Base-by-base conservation (phyloP, 768 basidiomycete species). In the Sporobolomyces pararoseus region DNA sequence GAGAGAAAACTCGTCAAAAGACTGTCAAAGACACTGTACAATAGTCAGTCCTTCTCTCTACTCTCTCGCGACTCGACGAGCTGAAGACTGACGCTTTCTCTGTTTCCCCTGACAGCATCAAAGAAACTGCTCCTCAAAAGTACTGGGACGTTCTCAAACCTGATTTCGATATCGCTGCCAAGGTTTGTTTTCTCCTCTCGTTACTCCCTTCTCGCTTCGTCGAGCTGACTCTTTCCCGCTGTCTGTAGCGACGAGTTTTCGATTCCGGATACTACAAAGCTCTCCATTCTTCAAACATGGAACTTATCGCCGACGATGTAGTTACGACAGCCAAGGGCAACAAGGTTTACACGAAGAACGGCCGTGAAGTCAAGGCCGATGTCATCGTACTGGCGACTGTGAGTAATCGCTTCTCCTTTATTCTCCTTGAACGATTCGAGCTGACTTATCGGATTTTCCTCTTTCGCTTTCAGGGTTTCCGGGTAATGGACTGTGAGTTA, bases 81-180 rank as follows among this genome's bases (percentile, higher is more conserved):
- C 39, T n/a, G n/a, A n/a, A n/a, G 10, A 47, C 9, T 51, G 21
- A 51, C 25, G 7, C 25, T 25, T 4, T 7, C 50, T 29, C n/a
- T 5, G n/a, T n/a, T n/a, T 27, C 25, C 13, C n/a, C 25, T 27
- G 17, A 42, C 46, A 73, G 68, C 63, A 70, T 75, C 25, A 31
- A 44, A 2, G 57, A 64, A 17, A 52, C 19, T 2, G 76, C 76
- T 29, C 75, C 75, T 2, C 34, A 71, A 58, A 69, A 77, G 47
- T 77, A 77, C 67, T 71, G 70, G 58, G 58, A 76, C 19, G 58
- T 57, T 2, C 63, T 78, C 39, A 58, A 63, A 19, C 73, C 77
- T 9, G 68, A 75, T 31, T 78, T 71, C 54, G 68, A 70, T 35
- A 51, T 77, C 12, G 74, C 53, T 3, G 76, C 75, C 55, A 77